These are phyloP conservation scores for Pyronema omphalodes DNA, from an alignment of 495 filamentous ascomycete species.

Conservation along the genomic window DNA sequence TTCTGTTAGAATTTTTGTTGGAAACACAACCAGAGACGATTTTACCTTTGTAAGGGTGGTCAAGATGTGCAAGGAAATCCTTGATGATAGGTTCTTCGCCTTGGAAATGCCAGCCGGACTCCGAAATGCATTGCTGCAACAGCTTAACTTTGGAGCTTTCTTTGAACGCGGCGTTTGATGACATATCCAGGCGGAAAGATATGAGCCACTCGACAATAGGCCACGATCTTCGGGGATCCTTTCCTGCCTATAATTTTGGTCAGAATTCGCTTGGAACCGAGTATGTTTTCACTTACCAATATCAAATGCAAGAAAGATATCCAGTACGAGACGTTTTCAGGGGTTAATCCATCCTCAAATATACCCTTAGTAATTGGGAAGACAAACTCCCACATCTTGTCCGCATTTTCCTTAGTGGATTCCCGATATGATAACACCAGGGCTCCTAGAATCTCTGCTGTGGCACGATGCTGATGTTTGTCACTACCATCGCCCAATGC, in stretches of 20 bases:
- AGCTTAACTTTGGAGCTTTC: conserved; percentile 92
- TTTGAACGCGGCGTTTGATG: conserved; percentile 94
- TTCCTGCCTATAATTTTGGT: conserved; percentile 33
- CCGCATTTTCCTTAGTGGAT: conserved; percentile 42
- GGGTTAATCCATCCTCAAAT: conserved; percentile 74
- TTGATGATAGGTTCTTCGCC: conserved; percentile 72
- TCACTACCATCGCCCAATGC: conserved; percentile 85
- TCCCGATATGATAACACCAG: conserved; percentile 59
- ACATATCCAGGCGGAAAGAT: conserved; percentile 78
- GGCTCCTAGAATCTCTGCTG: conserved; percentile 80
- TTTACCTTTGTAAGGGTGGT: conserved; percentile 80
- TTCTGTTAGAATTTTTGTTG: neutral
- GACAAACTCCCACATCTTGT: conserved; percentile 66
- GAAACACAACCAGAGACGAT: conserved; percentile 13
- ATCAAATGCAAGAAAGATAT: conserved; percentile 78
- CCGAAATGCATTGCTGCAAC: conserved; percentile 68
- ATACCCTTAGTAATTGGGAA: conserved; percentile 77
- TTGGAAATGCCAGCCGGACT: conserved; percentile 92
- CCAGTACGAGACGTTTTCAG: conserved; percentile 91
- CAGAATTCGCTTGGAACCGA: neutral
- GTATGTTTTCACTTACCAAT: conserved; percentile 29
- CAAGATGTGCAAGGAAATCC: conserved; percentile 76
- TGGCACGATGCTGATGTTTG: conserved; percentile 94
- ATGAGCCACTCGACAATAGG: conserved; percentile 73
- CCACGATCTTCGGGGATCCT: conserved; percentile 71